phyloP scores from a whole-genome alignment of 2,329 filamentous ascomycete species.

The Monosporascus sp. region DNA sequence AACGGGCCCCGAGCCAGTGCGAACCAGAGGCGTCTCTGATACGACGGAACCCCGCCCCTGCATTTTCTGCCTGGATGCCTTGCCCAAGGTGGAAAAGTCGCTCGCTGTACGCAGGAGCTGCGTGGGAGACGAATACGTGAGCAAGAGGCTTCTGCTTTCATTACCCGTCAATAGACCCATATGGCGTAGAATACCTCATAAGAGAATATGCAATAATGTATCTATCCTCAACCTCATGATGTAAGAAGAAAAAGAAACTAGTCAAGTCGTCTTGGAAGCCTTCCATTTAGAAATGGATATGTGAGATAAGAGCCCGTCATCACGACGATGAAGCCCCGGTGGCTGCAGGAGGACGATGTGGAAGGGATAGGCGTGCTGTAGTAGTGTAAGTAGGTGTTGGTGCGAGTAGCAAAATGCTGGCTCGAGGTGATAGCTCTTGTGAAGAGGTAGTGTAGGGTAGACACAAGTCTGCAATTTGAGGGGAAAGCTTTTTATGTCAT shows the following conservation, averaged over 20 bases:
- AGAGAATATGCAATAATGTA: too few species aligned
- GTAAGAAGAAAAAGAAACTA: background rate
- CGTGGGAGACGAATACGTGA: background rate
- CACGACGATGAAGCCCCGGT: background rate
- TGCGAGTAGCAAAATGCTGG: conserved; percentile 1
- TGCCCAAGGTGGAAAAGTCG: background rate
- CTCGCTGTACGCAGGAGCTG: background rate
- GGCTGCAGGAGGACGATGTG: background rate
- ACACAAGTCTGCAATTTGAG: conserved; percentile 3
- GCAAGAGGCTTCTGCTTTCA: background rate
- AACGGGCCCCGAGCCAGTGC: background rate
- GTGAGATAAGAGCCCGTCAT: background rate
- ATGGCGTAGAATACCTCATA: background rate
- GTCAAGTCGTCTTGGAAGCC: background rate
- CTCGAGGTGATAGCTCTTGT: conserved; percentile 6
- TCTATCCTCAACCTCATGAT: too few species aligned
- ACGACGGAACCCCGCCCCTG: background rate
- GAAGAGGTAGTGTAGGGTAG: conserved; percentile 1
- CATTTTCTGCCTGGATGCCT: background rate
- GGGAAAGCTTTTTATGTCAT: conserved; percentile 9
- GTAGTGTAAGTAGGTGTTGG: background rate
- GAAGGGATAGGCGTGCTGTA: background rate
- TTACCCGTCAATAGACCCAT: background rate
- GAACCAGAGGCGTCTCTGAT: background rate
- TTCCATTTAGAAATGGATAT: background rate